Percentiles rank a stretch among this genome's conserved stretches.
Evolutionary conservation across 768 basidiomycete species (phyloP).

Genomic region (Clitopilus hobsonii): DNA sequence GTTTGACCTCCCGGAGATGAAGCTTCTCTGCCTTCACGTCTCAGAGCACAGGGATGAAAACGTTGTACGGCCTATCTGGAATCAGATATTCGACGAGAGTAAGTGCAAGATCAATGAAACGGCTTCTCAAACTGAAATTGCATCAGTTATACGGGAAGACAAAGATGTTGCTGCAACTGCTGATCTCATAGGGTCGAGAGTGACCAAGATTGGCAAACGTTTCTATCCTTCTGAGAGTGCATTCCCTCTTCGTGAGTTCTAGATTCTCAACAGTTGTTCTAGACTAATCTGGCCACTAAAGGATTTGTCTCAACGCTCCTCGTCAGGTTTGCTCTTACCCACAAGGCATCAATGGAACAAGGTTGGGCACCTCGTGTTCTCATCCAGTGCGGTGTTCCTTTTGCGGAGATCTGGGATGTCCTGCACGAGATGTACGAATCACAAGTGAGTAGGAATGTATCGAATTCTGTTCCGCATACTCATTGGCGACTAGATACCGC

Average conservation of each 20-base stretch:
- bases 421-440: slow-evolving; percentile 86
- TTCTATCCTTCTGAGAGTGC: slow-evolving; percentile 91
- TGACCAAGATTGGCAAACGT: slow-evolving; percentile 73
- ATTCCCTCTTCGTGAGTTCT: slow-evolving; percentile 75
- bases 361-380: slow-evolving; percentile 86
- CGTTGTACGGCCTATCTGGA: slow-evolving; percentile 84
- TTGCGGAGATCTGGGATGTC: slow-evolving; percentile 78
- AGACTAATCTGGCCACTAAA: slow-evolving; percentile 23
- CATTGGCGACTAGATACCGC: slow-evolving; percentile 52
- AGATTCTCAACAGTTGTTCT: slow-evolving; percentile 1
- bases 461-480: neutral
- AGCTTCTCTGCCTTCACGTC: slow-evolving; percentile 87
- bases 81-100: slow-evolving; percentile 81
- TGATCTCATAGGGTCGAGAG: slow-evolving; percentile 57
- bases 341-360: slow-evolving; percentile 50
- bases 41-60: slow-evolving; percentile 88
- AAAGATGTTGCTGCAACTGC: slow-evolving; percentile 49
- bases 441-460: slow-evolving; percentile 49
- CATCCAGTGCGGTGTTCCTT: slow-evolving; percentile 77
- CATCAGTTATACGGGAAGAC: slow-evolving; percentile 49
- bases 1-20: slow-evolving; percentile 77
- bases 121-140: neutral
- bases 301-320: slow-evolving; percentile 75
- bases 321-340: slow-evolving; percentile 65
- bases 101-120: slow-evolving; percentile 15